Percentiles rank a stretch among this genome's conserved stretches.
phyloP scores from a whole-genome alignment of 2,329 filamentous ascomycete species.

The Sordariomycetes sp. region DNA sequence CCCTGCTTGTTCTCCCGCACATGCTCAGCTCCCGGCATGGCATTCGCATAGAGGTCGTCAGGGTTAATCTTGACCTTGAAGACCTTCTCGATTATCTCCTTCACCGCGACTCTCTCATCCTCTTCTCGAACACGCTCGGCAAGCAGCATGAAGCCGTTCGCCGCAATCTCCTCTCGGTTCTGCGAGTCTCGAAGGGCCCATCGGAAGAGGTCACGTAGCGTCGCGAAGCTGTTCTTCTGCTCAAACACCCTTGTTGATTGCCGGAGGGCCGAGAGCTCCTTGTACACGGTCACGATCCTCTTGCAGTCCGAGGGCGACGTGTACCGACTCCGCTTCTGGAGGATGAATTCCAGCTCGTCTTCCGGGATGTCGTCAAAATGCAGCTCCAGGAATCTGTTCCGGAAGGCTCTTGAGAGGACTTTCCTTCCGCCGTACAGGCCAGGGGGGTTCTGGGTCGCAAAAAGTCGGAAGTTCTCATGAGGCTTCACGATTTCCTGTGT shows the following conservation, averaged over 20 bases:
- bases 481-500: constrained; percentile 90
- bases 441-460: constrained; percentile 94
- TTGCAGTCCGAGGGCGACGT: constrained; percentile 85
- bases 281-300: constrained; percentile 87
- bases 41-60: constrained; percentile 58
- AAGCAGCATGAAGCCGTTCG: constrained; percentile 92
- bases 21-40: constrained; percentile 40
- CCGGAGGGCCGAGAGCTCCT: constrained; percentile 77
- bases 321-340: constrained; percentile 77
- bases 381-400: constrained; percentile 91
- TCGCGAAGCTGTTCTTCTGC: constrained; percentile 95
- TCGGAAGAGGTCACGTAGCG: constrained; percentile 85
- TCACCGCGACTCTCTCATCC: constrained; percentile 77
- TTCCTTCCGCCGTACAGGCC: constrained; percentile 94
- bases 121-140: constrained; percentile 89
- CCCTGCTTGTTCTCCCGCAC: constrained; percentile 41
- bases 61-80: constrained; percentile 80
- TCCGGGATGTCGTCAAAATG: constrained; percentile 98
- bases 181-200: constrained; percentile 86
- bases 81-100: constrained; percentile 76
- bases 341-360: constrained; percentile 81
- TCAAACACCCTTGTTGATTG: constrained; percentile 91
- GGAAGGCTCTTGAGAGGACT: constrained; percentile 83
- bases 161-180: constrained; percentile 76
- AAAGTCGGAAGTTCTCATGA: constrained; percentile 93